Evolutionary conservation across 192 early-diverging fungal species (phyloP).

Genomic region (Coemansia sp.): DNA sequence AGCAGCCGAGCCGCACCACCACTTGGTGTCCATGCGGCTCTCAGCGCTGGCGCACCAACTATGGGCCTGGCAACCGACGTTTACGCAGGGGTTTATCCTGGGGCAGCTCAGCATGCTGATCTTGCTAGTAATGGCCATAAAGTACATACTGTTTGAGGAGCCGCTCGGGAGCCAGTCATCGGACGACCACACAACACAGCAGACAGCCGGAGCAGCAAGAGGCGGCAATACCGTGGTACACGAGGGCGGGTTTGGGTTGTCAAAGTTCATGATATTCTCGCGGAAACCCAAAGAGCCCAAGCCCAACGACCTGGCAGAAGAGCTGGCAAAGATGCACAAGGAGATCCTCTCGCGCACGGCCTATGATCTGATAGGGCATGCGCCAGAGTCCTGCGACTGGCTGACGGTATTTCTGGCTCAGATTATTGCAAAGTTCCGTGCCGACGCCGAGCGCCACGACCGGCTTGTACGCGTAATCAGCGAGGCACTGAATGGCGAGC

Average conservation of each 20-base stretch:
- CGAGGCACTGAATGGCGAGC: conserved; percentile 49
- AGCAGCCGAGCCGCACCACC: background rate
- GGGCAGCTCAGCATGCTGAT: conserved; percentile 54
- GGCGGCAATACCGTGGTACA: conserved; percentile 20
- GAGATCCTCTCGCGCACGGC: conserved; percentile 50
- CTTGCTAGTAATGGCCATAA: conserved; percentile 46
- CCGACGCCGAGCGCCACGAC: conserved; percentile 49
- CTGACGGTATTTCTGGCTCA: conserved; percentile 57
- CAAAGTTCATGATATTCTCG: conserved; percentile 51
- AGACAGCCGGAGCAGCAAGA: background rate
- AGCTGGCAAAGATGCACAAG: conserved; percentile 46
- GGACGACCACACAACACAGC: background rate
- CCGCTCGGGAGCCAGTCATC: conserved; percentile 16
- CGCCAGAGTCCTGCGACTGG: conserved; percentile 57
- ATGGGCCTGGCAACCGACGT: conserved; percentile 50
- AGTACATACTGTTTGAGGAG: conserved; percentile 56
- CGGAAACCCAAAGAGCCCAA: conserved; percentile 44
- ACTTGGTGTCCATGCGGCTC: background rate
- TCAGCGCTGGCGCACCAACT: conserved; percentile 9
- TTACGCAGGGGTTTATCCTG: conserved; percentile 54
- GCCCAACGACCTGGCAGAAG: conserved; percentile 38
- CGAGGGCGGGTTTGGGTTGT: conserved; percentile 45
- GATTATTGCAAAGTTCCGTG: conserved; percentile 53
- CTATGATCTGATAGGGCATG: conserved; percentile 32
- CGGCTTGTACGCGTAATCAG: conserved; percentile 51